Evolutionary conservation across 148 eudicot genomes (phyloP), one percentile per base, ranked within the genome.

Genomic region (Rhododendron ovatum): DNA sequence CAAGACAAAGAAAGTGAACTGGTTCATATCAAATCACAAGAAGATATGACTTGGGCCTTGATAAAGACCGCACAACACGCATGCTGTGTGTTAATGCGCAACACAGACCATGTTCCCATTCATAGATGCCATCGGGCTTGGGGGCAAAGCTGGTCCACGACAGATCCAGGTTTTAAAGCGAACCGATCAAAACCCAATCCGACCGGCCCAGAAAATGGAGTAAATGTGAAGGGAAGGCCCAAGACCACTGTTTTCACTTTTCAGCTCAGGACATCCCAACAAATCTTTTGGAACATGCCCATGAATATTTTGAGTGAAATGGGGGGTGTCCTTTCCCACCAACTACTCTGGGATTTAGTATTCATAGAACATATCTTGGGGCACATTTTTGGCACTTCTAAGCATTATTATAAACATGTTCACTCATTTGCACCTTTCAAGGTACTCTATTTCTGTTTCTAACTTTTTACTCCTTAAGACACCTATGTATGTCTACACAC

Each of bases 361-460:
- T 78, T 11, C 81, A 75, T 0, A 75, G 47, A 39, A 39, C 78
- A 30, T 30, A 77, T 77, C 80, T 77, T 39, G 24, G n/a, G 2
- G 50, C 11, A 78, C n/a, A 22, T 24, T 45, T 2, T 41, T 45
- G 51, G 30, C 76, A n/a, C 30, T 78, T 24, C 47, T 24, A 20
- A 78, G 47, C 30, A 78, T 55, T 53, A 43, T 41, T 10, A 47
- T 45, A 5, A n/a, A 12, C 12, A 1, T 15, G 20, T 47, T 20
- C n/a, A 75, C 81, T 78, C 81, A 41, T 78, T 78, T 55, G 30
- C 55, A 78, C 57, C 53, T 78, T 78, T 78, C 55, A 78, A 43
- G 81, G 81, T 78, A 78, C 81, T 43, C 81, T 4, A 45, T 47
- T 78, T 43, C 26, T 43, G n/a, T 18, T 26, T 11, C 33, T 43